These are phyloP conservation scores for Austroboletus eburneus DNA, from an alignment of 768 basidiomycete genomes.

Conservation along the genomic window DNA sequence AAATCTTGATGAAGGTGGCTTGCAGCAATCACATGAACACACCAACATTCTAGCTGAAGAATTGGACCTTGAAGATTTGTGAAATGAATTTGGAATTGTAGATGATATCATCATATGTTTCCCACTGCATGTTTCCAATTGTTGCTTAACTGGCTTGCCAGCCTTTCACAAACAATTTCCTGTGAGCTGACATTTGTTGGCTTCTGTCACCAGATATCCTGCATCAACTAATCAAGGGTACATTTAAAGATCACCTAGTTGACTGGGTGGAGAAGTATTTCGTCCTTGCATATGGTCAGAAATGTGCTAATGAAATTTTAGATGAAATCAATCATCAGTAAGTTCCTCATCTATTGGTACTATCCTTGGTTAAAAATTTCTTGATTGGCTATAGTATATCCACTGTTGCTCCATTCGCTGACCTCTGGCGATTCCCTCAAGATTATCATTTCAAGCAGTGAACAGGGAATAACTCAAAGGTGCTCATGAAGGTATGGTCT, in stretches of 20 bases:
- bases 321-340: not conserved
- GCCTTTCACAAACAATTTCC: conserved; percentile 4
- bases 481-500: conserved; percentile 3
- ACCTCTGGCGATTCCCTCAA: not conserved
- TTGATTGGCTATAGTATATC: not conserved
- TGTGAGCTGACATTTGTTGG: not conserved
- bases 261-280: not conserved
- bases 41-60: not conserved
- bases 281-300: not conserved
- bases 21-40: not conserved
- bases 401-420: not conserved
- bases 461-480: conserved; percentile 1
- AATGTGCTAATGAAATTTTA: not conserved
- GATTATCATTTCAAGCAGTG: not conserved
- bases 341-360: too few species aligned
- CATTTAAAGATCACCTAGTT: not conserved
- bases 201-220: not conserved
- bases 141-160: not conserved
- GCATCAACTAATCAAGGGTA: not conserved
- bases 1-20: not conserved
- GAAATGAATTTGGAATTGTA: not conserved
- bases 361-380: not conserved
- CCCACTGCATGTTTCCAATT: not conserved
- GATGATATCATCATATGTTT: not conserved
- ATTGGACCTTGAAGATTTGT: not conserved